These are phyloP conservation scores for Chenopodium suecicum DNA, from an alignment of 148 eudicot genomes.

Conservation along the genomic window DNA sequence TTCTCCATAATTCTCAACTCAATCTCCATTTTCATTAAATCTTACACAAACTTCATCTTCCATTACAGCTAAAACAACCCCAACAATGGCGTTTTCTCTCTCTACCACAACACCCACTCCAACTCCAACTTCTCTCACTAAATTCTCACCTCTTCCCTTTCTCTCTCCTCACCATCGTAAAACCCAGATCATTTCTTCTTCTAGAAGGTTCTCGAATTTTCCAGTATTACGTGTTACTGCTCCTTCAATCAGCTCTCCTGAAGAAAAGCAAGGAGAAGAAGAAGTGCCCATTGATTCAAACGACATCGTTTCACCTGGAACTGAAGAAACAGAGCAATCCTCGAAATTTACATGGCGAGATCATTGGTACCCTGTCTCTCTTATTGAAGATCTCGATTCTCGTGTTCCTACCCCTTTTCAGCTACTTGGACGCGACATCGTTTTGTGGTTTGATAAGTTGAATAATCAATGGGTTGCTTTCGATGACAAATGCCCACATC, in stretches of 20 bases:
- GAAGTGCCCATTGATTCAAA: slow-evolving; percentile 14
- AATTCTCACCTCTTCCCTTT: neutral
- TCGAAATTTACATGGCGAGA: slow-evolving; percentile 85
- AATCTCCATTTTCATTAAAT: neutral
- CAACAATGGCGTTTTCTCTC: slow-evolving; percentile 23
- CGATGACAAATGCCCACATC: slow-evolving; percentile 93
- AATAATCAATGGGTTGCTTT: slow-evolving; percentile 70
- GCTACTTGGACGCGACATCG: slow-evolving; percentile 82
- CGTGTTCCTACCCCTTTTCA: slow-evolving; percentile 72
- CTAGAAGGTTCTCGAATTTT: slow-evolving; percentile 13
- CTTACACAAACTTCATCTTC: neutral
- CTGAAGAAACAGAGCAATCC: slow-evolving; percentile 28
- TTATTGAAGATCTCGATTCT: slow-evolving; percentile 74
- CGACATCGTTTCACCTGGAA: slow-evolving; percentile 19
- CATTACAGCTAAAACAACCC: neutral
- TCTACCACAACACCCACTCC: neutral
- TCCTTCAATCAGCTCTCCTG: slow-evolving; percentile 30
- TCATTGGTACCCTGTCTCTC: slow-evolving; percentile 94
- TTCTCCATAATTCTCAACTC: neutral
- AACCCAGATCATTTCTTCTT: neutral
- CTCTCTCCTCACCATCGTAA: neutral
- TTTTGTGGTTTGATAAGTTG: slow-evolving; percentile 68
- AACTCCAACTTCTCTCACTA: neutral
- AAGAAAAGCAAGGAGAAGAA: neutral
- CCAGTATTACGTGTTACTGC: slow-evolving; percentile 46